A percentile compares a stretch with the other conserved stretches of the same genome.
Conservation (phyloP, 352 stramenopile species). For the Phytophthora colocasiae region DNA sequence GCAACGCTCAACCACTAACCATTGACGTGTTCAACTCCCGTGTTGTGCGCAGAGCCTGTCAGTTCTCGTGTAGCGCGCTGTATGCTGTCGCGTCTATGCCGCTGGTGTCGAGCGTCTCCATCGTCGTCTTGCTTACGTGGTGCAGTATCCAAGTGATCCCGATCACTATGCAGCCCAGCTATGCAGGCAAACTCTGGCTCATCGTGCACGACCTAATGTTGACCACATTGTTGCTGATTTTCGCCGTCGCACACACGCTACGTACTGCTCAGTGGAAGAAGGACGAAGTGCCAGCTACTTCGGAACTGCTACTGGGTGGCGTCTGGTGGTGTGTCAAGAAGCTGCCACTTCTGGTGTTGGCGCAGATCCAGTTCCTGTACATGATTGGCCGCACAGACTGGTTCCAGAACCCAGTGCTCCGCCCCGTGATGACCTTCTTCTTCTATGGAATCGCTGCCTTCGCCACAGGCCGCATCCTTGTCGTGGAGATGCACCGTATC, state of each 20-base stretch:
- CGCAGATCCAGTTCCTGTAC: slow-evolving; percentile 68
- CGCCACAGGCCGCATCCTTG: slow-evolving; percentile 60
- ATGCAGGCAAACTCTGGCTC: slow-evolving; percentile 70
- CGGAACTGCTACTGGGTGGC: slow-evolving; percentile 56
- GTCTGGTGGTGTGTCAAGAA: slow-evolving; percentile 59
- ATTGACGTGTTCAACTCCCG: slow-evolving; percentile 81
- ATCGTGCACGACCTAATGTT: slow-evolving; percentile 68
- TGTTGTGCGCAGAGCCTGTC: slow-evolving; percentile 72
- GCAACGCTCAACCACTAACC: slow-evolving; percentile 56
- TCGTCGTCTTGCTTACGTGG: slow-evolving; percentile 57
- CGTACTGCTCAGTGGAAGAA: slow-evolving; percentile 74
- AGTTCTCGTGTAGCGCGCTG: slow-evolving; percentile 78
- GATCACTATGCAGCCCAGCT: slow-evolving; percentile 73
- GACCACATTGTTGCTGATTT: slow-evolving; percentile 70
- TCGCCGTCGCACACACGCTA: slow-evolving; percentile 70
- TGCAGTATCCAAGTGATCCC: slow-evolving; percentile 63
- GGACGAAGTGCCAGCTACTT: slow-evolving; percentile 65
- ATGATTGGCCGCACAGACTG: slow-evolving; percentile 67
- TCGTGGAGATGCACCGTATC: slow-evolving; percentile 65
- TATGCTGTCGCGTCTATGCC: slow-evolving; percentile 76
- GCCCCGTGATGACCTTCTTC: slow-evolving; percentile 69
- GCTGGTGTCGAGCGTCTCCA: slow-evolving; percentile 64
- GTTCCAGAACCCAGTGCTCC: slow-evolving; percentile 82
- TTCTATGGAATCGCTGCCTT: slow-evolving; percentile 46
- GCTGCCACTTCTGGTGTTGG: slow-evolving; percentile 53